Percentiles rank a stretch among this genome's conserved stretches.
Conservation (phyloP, 116 monocot genomes). For the Trichopus zeylanicus region DNA sequence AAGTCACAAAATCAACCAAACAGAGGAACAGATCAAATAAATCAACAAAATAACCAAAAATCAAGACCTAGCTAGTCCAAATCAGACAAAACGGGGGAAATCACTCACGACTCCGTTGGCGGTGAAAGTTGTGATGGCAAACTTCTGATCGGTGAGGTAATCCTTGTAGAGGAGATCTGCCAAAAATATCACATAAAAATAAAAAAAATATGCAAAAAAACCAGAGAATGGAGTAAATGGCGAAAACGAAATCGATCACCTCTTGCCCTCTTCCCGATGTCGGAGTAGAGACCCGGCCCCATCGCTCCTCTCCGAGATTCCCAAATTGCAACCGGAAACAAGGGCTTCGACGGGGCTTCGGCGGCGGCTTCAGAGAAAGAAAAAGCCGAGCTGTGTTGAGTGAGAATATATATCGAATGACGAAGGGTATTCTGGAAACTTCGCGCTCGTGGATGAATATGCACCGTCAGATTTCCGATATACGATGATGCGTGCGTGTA, state of each 20-base stretch:
- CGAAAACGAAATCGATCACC: conserved; percentile 20
- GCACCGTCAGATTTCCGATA: neutral
- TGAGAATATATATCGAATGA: too few species aligned
- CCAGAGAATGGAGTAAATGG: neutral
- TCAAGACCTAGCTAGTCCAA: neutral
- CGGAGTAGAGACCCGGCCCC: conserved; percentile 65
- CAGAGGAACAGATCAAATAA: too few species aligned
- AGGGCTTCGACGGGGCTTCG: too few species aligned
- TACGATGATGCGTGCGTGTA: too few species aligned
- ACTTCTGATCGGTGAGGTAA: conserved; percentile 60
- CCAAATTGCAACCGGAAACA: too few species aligned
- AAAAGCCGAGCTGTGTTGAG: too few species aligned
- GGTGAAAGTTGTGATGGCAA: conserved; percentile 51
- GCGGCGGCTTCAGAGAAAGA: too few species aligned
- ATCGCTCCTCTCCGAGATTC: conserved; percentile 16
- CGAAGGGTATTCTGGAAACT: neutral
- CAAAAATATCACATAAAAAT: neutral
- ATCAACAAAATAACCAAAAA: too few species aligned
- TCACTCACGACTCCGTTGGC: conserved; percentile 54
- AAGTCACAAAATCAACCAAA: too few species aligned
- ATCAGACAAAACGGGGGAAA: neutral
- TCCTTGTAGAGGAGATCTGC: conserved; percentile 71
- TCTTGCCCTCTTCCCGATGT: conserved; percentile 73
- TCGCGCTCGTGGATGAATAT: neutral
- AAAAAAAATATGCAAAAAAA: conserved; percentile 1